These are phyloP conservation scores for Leishmania gerbilli DNA, from an alignment of 208 protist genomes.

Conservation along the genomic window DNA sequence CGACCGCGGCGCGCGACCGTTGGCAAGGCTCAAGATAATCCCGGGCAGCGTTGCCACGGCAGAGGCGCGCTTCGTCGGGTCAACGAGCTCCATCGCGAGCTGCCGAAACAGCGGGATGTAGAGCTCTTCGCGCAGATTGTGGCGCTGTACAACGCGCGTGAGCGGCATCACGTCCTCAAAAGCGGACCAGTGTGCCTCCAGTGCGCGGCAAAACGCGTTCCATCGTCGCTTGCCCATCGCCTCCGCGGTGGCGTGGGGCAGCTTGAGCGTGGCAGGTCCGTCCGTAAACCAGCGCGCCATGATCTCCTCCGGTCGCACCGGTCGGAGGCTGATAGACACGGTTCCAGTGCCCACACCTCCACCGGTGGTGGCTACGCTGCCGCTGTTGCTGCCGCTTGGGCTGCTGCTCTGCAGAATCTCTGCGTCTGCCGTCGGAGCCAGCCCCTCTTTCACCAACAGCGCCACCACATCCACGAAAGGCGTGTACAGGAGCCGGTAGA, in stretches of 20 bases:
- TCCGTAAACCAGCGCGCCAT: conserved; percentile 78
- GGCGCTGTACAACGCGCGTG: conserved; percentile 50
- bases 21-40: conserved; percentile 73
- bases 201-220: conserved; percentile 32
- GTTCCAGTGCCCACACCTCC: not conserved
- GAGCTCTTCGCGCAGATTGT: conserved; percentile 59
- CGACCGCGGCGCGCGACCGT: conserved; percentile 67
- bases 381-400: not conserved
- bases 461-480: conserved; percentile 72
- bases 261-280: conserved; percentile 49
- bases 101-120: conserved; percentile 78
- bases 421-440: conserved; percentile 36
- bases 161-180: conserved; percentile 71
- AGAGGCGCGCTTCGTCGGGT: conserved; percentile 48
- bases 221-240: conserved; percentile 63
- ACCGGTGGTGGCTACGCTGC: not conserved
- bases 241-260: conserved; percentile 46
- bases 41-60: conserved; percentile 63
- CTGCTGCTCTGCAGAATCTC: not conserved
- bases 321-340: conserved; percentile 11
- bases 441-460: conserved; percentile 45
- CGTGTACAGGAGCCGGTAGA: conserved; percentile 78
- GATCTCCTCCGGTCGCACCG: conserved; percentile 39
- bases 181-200: conserved; percentile 45
- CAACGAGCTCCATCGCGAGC: conserved; percentile 68